Base-by-base conservation (phyloP, 208 protist genomes). In the Trypanosoma congolense region DNA sequence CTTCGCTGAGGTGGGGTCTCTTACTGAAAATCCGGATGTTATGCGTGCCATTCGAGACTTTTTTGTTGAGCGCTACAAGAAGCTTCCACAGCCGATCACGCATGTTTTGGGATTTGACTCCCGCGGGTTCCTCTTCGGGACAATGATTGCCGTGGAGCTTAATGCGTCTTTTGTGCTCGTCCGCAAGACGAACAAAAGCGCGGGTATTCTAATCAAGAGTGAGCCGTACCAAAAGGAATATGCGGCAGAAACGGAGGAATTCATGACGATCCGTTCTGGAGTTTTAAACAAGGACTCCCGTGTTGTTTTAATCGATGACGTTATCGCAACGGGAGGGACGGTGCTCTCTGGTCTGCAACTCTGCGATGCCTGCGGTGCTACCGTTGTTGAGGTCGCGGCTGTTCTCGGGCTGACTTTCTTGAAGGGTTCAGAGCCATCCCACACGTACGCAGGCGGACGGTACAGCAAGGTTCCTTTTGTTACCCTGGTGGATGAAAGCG, bases 261-360 rank as follows among this genome's bases (percentile, higher is more conserved):
- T 77, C 46, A 93, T 95, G 86, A 90, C 78, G 9, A 75, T 96
- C 41, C 84, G 91, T 41, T 42, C 61, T 41, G 90, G 83, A 21
- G 89, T 80, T 57, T 80, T 96, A 49, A 21, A 31, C 42, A 65
- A 74, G 42, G 75, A 63, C 14, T 78, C 83, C 9, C 82, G 91
- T 31, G 87, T 95, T 28, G 77, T 96, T 33, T 73, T 96, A 9
- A 86, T 96, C 52, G 91, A 96, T 68, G 91, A 96, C 65, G 84
- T 96, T 1, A 61, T 96, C 26, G 91, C 91, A 22, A 96, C 91
- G 2, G 91, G 91, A 26, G 91, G 90, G 14, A 96, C 90, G 5
- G 82, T 80, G 24, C 66, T 94, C 8, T 88, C 90, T n/a, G 90
- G 90, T 1, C 50, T 96, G 33, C 86, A 96, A 65, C 80, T 96